Base-by-base conservation (phyloP, 1,284 basidiomycete genomes). In the Moesziomyces sp. region DNA sequence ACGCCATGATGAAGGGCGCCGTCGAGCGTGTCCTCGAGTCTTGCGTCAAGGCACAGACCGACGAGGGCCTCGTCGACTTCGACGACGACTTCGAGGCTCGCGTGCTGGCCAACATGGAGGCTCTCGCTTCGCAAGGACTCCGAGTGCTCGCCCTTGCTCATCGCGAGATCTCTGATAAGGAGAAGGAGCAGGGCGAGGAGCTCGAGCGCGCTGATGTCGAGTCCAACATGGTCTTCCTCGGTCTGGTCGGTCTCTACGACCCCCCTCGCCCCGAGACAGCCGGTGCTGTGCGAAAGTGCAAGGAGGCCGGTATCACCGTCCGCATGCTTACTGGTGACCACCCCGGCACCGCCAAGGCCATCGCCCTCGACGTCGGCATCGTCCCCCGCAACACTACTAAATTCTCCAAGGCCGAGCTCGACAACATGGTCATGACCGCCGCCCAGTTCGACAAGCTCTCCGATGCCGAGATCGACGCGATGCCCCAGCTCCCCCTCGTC, bases 261-360 rank as follows among this genome's bases (percentile, higher is more conserved):
- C 90, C 90, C 16, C 91, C 90, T n/a, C 87, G 90, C 42, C 88
- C 88, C 13, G 90, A 91, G 77, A 89, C 88, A 3, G 85, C 87
- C 3, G 88, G 87, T 13, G 89, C 90, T 23, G 90, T 92, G 0
- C 85, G 87, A 49, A 87, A 88, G 57, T 90, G 89, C 84, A 87
- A 88, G 63, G 85, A 87, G 48, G 90, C 90, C 30, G 89, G 90
- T 18, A 90, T 91, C 76, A 87, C 88, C 16, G 89, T 90, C 21
- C 88, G 89, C 78, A 91, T 91, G 90, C 85, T 89, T 21, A 89
- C 86, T 6, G 86, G 86, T 33, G 86, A 86, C 60, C 85, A 86
- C 58, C 71, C 77, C 2, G 80, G 82, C 7, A 86, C 85, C 3
- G 85, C 85, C n/a, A 78, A 78, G 26, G 85, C 85, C 1, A 83